phyloP scores from a whole-genome alignment of 352 stramenopile genomes.

The Globisporangium paddicum region DNA sequence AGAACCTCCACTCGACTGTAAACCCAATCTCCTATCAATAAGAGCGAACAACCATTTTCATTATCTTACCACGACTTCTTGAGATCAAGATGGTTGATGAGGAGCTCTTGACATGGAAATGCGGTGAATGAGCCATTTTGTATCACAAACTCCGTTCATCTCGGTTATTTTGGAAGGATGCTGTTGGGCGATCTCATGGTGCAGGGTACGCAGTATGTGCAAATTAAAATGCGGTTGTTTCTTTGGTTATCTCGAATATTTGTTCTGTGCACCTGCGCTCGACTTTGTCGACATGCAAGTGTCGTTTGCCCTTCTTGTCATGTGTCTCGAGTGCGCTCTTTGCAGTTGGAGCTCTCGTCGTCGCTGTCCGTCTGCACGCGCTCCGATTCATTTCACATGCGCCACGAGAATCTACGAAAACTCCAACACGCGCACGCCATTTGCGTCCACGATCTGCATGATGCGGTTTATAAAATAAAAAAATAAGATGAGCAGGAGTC shows the following conservation, averaged over 20 bases:
- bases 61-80: too few relatives aligned
- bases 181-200: not conserved
- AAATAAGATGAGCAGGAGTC: too few relatives aligned
- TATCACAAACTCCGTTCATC: not conserved
- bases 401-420: constrained; percentile 10
- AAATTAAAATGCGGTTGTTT: not conserved
- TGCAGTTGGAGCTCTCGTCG: not conserved
- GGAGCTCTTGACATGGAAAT: too few relatives aligned
- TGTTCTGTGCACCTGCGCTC: not conserved
- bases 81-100: too few relatives aligned
- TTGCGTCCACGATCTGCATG: constrained; percentile 16
- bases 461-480: not conserved
- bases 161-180: not conserved
- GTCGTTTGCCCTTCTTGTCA: not conserved
- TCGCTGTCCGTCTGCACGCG: not conserved
- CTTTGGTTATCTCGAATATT: not conserved
- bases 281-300: not conserved
- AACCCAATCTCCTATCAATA: not conserved
- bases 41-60: too few relatives aligned
- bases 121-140: too few relatives aligned
- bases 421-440: constrained; percentile 17
- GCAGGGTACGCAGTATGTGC: too few relatives aligned
- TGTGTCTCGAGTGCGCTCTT: not conserved
- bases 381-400: not conserved
- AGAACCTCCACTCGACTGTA: not conserved